Conservation (phyloP, 192 early-diverging fungal species). For the Mortierella claussenii region DNA sequence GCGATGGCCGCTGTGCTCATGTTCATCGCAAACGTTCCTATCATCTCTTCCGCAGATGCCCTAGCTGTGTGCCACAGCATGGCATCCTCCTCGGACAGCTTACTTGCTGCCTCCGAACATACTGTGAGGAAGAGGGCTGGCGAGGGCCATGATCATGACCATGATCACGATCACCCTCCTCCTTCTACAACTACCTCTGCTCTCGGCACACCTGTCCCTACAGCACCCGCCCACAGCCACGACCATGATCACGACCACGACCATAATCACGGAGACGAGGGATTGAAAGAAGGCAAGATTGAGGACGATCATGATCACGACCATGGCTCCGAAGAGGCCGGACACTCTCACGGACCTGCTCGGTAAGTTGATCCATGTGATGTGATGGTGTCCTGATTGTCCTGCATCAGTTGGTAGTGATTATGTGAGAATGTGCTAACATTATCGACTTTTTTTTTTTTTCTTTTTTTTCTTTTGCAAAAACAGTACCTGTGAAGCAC, state of each 20-base stretch:
- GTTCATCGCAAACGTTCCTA: neutral
- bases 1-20: neutral
- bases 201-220: neutral
- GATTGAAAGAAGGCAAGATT: neutral
- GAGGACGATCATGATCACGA: conserved; percentile 6
- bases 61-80: neutral
- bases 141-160: conserved; percentile 27
- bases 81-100: neutral
- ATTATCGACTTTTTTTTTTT: neutral
- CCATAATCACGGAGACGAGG: conserved; percentile 2
- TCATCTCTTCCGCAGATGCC: neutral
- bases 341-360: conserved; percentile 46
- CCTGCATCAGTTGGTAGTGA: too few relatives aligned
- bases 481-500: conserved; percentile 25
- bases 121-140: conserved; percentile 15
- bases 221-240: conserved; percentile 2
- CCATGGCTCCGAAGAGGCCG: conserved; percentile 4
- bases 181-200: neutral
- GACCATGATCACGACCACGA: conserved; percentile 32
- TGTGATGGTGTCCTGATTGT: neutral
- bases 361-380: conserved; percentile 14
- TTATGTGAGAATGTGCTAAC: too few relatives aligned
- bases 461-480: conserved; percentile 2
- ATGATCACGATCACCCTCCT: conserved; percentile 16
- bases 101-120: neutral